These are phyloP conservation scores for Cystofilobasidium macerans DNA, from an alignment of 768 basidiomycete species.

Conservation along the genomic window DNA sequence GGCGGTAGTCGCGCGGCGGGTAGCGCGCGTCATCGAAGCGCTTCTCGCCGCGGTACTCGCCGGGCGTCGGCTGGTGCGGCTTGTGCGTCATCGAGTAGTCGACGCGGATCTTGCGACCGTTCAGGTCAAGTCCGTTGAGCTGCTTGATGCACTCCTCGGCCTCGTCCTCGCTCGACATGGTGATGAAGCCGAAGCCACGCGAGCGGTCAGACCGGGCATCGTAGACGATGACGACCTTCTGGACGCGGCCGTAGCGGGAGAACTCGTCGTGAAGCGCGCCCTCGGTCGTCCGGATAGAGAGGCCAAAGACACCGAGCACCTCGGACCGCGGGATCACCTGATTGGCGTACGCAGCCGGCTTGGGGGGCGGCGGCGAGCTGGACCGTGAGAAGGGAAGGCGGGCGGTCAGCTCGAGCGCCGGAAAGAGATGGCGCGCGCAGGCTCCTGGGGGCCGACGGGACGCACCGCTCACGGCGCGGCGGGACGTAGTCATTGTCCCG, in stretches of 20 bases:
- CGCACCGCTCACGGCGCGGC: background rate
- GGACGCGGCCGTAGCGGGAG: slow-evolving; percentile 70
- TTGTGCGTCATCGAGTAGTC: slow-evolving; percentile 91
- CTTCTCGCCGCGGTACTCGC: slow-evolving; percentile 57
- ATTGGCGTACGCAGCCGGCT: slow-evolving; percentile 21
- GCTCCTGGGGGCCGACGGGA: background rate
- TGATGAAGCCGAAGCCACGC: slow-evolving; percentile 95
- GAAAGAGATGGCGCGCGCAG: background rate
- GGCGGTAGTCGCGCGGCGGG: background rate
- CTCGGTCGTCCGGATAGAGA: slow-evolving; percentile 88
- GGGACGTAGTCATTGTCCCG: background rate
- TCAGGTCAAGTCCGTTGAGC: slow-evolving; percentile 84
- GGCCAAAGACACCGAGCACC: slow-evolving; percentile 94
- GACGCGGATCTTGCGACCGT: slow-evolving; percentile 90
- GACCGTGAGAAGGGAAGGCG: background rate
- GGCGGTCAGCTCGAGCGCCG: background rate
- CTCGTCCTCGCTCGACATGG: slow-evolving; percentile 79
- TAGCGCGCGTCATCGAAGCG: background rate
- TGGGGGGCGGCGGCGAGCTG: slow-evolving; percentile 9
- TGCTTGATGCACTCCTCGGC: slow-evolving; percentile 77
- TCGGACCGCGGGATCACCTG: slow-evolving; percentile 48
- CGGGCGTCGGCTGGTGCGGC: slow-evolving; percentile 90
- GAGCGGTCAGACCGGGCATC: slow-evolving; percentile 94
- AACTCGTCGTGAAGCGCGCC: slow-evolving; percentile 93
- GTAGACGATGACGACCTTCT: slow-evolving; percentile 93